Evolutionary conservation across 1,284 basidiomycete genomes (phyloP), one percentile per base, ranked within the genome.

Genomic region (Wolfiporia cocos): DNA sequence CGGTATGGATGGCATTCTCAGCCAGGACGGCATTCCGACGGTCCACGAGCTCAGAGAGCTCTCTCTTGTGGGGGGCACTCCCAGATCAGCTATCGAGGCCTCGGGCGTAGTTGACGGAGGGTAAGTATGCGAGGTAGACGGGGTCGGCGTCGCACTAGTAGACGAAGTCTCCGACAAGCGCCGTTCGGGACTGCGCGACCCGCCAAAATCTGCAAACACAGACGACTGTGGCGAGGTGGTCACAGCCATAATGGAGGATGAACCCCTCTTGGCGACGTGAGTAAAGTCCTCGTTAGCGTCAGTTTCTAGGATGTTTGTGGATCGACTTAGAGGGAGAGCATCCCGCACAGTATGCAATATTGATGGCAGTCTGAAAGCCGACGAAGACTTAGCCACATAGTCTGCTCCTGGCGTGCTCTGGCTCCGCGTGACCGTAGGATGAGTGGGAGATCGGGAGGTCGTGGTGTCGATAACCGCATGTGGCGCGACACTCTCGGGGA

Each of bases 391-490:
- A 5, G 54, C 26, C 5, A 33, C 38, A 4, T 39, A 43, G 21
- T 47, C 46, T 15, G 37, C 20, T n/a, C 43, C 37, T n/a, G 49
- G 46, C 15, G 49, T 31, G 34, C 60, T 68, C 34, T 62, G 62
- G 24, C 64, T 46, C 28, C 70, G 73, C 35, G 76, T 74, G 22
- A 65, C 46, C 19, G 49, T 23, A 44, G 51, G 38, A 1, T 39
- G 50, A 21, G 56, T 47, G n/a, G 58, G 46, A 6, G 65, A 55
- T 18, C 74, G 74, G 1, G 71, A 41, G 17, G 68, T 61, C 2
- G 86, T 89, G 22, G 83, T 86, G 54, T 89, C 85, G 48, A 88
- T 69, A 14, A 87, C 65, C 5, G 69, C 53, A 41, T 71, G 68
- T 10, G 69, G 58, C 34, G 66, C 54, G 29, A 64, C 58, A 24